Conservation (phyloP, 2,329 filamentous ascomycete genomes). For the Xylaria sp. region DNA sequence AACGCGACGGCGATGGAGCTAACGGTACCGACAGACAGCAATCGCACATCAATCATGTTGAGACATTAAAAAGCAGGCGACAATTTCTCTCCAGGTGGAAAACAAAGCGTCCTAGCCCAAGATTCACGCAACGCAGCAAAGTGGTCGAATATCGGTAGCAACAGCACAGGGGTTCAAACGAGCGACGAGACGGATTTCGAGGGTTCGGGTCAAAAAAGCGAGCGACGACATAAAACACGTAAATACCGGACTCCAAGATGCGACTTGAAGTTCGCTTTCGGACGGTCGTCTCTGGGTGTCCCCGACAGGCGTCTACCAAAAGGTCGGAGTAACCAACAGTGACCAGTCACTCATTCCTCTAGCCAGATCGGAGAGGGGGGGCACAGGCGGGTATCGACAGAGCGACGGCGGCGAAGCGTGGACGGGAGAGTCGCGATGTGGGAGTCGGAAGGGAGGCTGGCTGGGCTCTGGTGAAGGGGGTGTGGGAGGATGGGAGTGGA, state of each 20-base stretch:
- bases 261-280: conserved; percentile 17
- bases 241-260: conserved; percentile 3
- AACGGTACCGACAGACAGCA: conserved; percentile 41
- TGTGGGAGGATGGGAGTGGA: neutral
- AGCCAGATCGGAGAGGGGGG: neutral
- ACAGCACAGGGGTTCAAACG: conserved; percentile 30
- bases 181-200: conserved; percentile 33
- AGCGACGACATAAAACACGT: conserved; percentile 24
- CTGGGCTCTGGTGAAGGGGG: conserved; percentile 11
- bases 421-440: neutral
- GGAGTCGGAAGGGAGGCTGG: conserved; percentile 11
- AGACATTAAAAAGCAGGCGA: conserved; percentile 41
- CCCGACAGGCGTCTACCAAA: conserved; percentile 8
- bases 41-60: conserved; percentile 49
- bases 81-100: conserved; percentile 10
- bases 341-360: conserved; percentile 8
- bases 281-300: conserved; percentile 2
- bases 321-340: conserved; percentile 10
- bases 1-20: conserved; percentile 43
- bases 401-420: neutral
- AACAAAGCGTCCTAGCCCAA: conserved; percentile 27
- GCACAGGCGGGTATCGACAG: neutral
- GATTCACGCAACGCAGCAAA: conserved; percentile 18
- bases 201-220: conserved; percentile 24
- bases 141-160: conserved; percentile 13